phyloP scores from a whole-genome alignment of 2,329 filamentous ascomycete genomes.

The Emergomyces orientalis region DNA sequence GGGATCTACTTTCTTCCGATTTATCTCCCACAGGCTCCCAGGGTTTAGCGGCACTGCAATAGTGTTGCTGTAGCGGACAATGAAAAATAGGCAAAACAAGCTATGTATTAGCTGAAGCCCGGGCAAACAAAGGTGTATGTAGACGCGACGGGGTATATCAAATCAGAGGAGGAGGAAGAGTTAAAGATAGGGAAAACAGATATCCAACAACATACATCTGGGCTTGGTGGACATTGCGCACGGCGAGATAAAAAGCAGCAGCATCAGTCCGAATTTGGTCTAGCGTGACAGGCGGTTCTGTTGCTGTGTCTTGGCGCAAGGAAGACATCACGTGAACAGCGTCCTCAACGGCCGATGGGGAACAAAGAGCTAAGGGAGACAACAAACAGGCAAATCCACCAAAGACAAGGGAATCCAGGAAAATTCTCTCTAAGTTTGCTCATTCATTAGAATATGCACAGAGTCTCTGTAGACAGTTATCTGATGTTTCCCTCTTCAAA shows the following conservation, averaged over 20 bases:
- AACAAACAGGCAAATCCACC: neutral
- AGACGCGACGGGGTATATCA: too few species aligned
- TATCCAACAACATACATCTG: neutral
- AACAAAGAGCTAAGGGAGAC: too few species aligned
- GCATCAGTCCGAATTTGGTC: neutral
- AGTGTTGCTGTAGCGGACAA: too few species aligned
- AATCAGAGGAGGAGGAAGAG: neutral
- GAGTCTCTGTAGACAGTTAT: neutral
- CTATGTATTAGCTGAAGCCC: neutral
- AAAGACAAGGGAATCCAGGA: neutral
- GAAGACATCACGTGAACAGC: neutral
- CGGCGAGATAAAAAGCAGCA: neutral
- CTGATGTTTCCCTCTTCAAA: neutral
- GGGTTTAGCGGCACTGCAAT: neutral
- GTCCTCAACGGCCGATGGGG: too few species aligned
- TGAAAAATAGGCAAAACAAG: neutral
- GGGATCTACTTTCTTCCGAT: constrained; percentile 10
- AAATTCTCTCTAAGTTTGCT: neutral
- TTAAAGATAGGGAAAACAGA: neutral
- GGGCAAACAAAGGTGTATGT: neutral
- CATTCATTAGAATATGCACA: neutral
- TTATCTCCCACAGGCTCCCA: neutral
- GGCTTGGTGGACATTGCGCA: neutral
- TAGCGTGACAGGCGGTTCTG: neutral
- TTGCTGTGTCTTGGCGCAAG: neutral